Percentiles rank a stretch among this genome's conserved stretches.
These are phyloP conservation scores for Syzygium malaccense DNA, from an alignment of 441 rosid genomes.

Conservation along the genomic window DNA sequence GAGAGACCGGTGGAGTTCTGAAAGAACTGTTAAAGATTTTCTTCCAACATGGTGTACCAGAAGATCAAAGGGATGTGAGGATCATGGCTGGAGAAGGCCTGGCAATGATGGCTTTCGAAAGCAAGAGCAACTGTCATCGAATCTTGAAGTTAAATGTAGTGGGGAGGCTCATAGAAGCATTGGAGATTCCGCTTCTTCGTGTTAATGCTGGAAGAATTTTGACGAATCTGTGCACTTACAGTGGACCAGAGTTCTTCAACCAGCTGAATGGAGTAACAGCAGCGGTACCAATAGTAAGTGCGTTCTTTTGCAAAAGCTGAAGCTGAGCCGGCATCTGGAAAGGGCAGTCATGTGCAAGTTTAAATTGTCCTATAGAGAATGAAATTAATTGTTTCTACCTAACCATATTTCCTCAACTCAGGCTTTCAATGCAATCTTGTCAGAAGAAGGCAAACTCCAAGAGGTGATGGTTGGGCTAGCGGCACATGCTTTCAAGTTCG, in stretches of 20 bases:
- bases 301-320: background rate
- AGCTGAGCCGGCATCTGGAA: background rate
- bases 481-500: conserved; percentile 52
- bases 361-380: background rate
- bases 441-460: conserved; percentile 52
- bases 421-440: conserved; percentile 55
- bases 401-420: conserved; percentile 15
- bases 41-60: conserved; percentile 34
- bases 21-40: conserved; percentile 76
- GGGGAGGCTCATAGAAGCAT: conserved; percentile 40
- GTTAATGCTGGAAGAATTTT: conserved; percentile 74
- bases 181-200: conserved; percentile 42
- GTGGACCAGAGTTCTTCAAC: conserved; percentile 41
- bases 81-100: conserved; percentile 82
- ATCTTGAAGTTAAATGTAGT: conserved; percentile 48
- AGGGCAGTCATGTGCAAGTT: background rate
- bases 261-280: conserved; percentile 35
- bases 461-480: conserved; percentile 94
- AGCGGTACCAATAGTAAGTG: conserved; percentile 65
- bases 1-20: conserved; percentile 76
- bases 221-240: conserved; percentile 55
- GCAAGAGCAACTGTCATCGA: conserved; percentile 61
- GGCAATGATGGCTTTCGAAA: conserved; percentile 77
- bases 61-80: conserved; percentile 36
- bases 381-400: background rate